Conservation (phyloP, 176 grass and related monocot species). For the Carex scoparia region DNA sequence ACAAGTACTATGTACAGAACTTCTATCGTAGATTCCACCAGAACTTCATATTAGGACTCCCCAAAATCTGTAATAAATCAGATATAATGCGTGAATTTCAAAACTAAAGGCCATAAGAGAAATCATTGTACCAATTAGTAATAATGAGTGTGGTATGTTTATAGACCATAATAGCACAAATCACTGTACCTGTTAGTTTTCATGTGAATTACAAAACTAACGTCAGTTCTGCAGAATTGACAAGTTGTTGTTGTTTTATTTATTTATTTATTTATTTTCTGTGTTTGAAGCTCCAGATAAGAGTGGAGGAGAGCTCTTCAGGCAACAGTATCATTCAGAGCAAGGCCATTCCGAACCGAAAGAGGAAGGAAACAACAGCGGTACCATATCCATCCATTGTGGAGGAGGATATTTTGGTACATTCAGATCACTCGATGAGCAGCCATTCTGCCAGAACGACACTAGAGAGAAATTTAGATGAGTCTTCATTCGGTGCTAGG, state of each 20-base stretch:
- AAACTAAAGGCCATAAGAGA: too few relatives aligned
- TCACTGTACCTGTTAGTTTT: neutral
- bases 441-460: conserved; percentile 46
- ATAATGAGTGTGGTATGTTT: neutral
- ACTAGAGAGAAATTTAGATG: conserved; percentile 34
- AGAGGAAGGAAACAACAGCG: conserved; percentile 59
- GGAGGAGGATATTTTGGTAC: neutral
- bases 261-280: neutral
- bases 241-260: neutral
- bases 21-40: too few relatives aligned
- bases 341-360: conserved; percentile 74
- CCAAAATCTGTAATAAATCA: neutral
- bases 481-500: conserved; percentile 43
- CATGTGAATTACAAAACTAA: neutral
- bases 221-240: neutral
- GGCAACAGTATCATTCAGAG: conserved; percentile 48
- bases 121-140: too few relatives aligned
- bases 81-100: neutral
- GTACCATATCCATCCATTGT: neutral
- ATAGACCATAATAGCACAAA: neutral
- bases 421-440: conserved; percentile 34
- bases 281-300: conserved; percentile 35
- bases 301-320: conserved; percentile 69
- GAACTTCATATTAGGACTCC: too few relatives aligned
- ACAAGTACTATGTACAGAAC: neutral